phyloP scores from a whole-genome alignment of 352 stramenopile genomes.

The Globisporangium carolinianum region DNA sequence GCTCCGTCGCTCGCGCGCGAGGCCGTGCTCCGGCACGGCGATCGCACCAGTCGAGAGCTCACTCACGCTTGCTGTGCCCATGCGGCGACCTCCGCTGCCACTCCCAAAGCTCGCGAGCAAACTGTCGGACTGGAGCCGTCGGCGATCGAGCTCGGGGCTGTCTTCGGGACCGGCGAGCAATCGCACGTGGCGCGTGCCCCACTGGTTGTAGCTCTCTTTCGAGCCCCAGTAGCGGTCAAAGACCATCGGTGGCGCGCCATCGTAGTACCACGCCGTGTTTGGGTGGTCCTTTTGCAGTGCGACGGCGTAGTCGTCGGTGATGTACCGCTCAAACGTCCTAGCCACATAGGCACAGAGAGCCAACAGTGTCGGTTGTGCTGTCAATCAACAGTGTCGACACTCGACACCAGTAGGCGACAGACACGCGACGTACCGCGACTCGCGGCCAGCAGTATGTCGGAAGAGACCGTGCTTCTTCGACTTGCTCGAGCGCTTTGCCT shows the following conservation, averaged over 20 bases:
- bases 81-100: not conserved
- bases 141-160: constrained; percentile 28
- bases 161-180: constrained; percentile 24
- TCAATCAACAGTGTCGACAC: not conserved
- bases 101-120: constrained; percentile 6
- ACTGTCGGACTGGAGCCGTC: constrained; percentile 31
- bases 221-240: constrained; percentile 65
- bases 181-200: constrained; percentile 42
- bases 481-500: constrained; percentile 37
- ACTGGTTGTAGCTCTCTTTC: constrained; percentile 49
- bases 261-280: constrained; percentile 55
- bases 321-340: constrained; percentile 64
- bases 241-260: constrained; percentile 24
- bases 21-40: not conserved
- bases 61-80: constrained; percentile 13
- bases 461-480: constrained; percentile 64
- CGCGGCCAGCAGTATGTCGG: constrained; percentile 39
- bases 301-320: constrained; percentile 54
- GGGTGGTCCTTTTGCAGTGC: constrained; percentile 49
- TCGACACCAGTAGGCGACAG: not conserved
- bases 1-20: constrained; percentile 39
- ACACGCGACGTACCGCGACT: constrained; percentile 28
- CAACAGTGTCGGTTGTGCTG: not conserved
- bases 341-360: not conserved
- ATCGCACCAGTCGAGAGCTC: constrained; percentile 1